Evolutionary conservation across 202 grass and related monocot genomes (phyloP).

Genomic region (Hordeum pubiflorum): DNA sequence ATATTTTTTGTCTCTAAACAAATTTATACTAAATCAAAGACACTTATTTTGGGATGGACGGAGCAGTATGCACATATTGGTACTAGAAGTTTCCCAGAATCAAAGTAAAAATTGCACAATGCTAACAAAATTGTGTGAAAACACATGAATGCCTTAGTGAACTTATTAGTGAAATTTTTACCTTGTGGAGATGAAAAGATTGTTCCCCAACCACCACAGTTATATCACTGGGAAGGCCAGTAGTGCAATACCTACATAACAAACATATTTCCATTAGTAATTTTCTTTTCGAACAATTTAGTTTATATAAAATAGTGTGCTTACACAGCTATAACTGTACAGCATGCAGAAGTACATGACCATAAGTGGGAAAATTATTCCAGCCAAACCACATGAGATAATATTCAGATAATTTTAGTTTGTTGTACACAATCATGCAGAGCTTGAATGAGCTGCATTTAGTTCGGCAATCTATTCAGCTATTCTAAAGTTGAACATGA

Average conservation of each 20-base stretch:
- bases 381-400: constrained; percentile 16
- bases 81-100: neutral
- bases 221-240: constrained; percentile 81
- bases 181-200: constrained; percentile 92
- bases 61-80: neutral
- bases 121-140: neutral
- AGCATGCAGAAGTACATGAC: constrained; percentile 1
- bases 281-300: constrained; percentile 10
- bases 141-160: neutral
- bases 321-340: constrained; percentile 10
- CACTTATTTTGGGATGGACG: too few relatives aligned
- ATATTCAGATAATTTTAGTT: neutral
- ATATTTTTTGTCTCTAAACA: neutral
- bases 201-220: constrained; percentile 49
- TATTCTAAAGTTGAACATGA: neutral
- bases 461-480: neutral
- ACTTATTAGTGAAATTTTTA: constrained; percentile 23
- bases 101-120: constrained; percentile 9
- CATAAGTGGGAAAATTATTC: neutral
- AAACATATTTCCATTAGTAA: constrained; percentile 10
- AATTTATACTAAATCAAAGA: too few relatives aligned
- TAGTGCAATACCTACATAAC: constrained; percentile 64
- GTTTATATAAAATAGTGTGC: neutral
- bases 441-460: neutral
- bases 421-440: neutral